Conservation (phyloP, 306 rosid genomes). For the Cucurbita pepo region DNA sequence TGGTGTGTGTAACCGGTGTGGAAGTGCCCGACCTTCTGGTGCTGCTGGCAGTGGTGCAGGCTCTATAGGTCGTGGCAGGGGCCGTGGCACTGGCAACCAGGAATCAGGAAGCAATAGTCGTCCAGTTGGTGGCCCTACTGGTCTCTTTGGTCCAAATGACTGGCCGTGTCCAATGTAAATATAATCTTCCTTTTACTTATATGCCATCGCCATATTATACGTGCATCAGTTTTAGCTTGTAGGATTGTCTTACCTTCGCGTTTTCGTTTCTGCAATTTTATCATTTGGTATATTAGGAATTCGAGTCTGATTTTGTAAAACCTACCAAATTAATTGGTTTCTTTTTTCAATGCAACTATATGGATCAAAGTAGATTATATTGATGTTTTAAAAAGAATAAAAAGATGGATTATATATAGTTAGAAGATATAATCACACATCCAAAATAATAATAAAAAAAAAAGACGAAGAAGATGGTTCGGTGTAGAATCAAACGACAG, state of each 20-base stretch:
- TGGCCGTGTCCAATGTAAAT: constrained; percentile 97
- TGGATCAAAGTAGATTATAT: background rate
- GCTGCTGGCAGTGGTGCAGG: constrained; percentile 55
- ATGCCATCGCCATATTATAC: background rate
- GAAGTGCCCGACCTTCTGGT: constrained; percentile 94
- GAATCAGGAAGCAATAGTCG: constrained; percentile 59
- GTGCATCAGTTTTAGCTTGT: background rate
- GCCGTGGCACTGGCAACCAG: constrained; percentile 47
- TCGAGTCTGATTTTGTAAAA: background rate
- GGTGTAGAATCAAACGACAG: background rate
- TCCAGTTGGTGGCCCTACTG: constrained; percentile 44
- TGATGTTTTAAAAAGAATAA: too few relatives aligned
- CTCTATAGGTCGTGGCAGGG: constrained; percentile 86
- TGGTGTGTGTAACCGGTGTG: constrained; percentile 97
- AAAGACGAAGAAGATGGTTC: background rate
- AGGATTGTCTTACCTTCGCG: background rate
- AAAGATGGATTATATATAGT: background rate
- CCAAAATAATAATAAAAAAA: background rate
- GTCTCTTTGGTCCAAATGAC: constrained; percentile 96
- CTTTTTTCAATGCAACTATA: background rate
- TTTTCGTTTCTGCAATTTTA: background rate
- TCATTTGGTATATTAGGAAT: background rate
- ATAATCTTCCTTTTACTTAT: background rate
- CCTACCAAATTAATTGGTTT: background rate
- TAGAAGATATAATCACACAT: background rate